phyloP scores from a whole-genome alignment of 805 yeast species.

The Nakazawaea wyomingensis region DNA sequence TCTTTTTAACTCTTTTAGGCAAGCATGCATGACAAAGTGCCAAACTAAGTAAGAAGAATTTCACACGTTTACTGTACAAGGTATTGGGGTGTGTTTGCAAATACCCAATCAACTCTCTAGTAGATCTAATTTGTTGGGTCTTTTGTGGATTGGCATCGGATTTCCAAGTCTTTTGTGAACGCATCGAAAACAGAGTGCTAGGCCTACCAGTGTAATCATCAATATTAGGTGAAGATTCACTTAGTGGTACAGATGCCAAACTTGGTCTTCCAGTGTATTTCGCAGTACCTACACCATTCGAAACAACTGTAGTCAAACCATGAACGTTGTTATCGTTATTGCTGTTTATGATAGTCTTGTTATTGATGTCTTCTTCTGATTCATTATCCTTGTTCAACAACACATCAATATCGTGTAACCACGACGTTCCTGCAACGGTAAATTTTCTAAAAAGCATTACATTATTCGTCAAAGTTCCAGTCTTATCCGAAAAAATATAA shows the following conservation, averaged over 20 bases:
- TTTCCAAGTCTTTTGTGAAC: constrained; percentile 35
- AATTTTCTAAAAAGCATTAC: constrained; percentile 88
- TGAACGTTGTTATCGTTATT: not conserved
- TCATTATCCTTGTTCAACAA: too few relatives aligned
- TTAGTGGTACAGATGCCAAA: constrained; percentile 38
- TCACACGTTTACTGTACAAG: constrained; percentile 63
- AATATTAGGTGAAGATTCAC: constrained; percentile 18
- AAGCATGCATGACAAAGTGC: constrained; percentile 89
- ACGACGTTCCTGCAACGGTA: constrained; percentile 81
- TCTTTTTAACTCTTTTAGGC: constrained; percentile 47
- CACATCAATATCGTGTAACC: constrained; percentile 74
- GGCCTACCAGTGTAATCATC: constrained; percentile 11
- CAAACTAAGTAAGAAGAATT: constrained; percentile 72
- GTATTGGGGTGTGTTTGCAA: constrained; percentile 70
- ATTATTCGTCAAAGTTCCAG: constrained; percentile 96
- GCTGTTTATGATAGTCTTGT: not conserved
- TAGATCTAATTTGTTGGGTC: constrained; percentile 41
- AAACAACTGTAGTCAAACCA: constrained; percentile 20
- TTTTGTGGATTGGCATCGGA: constrained; percentile 31
- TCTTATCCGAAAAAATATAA: constrained; percentile 90
- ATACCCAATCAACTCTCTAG: constrained; percentile 63
- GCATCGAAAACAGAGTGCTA: constrained; percentile 19
- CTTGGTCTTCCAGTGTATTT: constrained; percentile 52
- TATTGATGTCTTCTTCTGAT: constrained; percentile 14
- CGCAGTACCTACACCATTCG: constrained; percentile 24